These are phyloP conservation scores for Bruguiera sexangula DNA, from an alignment of 345 rosid species.

Conservation along the genomic window DNA sequence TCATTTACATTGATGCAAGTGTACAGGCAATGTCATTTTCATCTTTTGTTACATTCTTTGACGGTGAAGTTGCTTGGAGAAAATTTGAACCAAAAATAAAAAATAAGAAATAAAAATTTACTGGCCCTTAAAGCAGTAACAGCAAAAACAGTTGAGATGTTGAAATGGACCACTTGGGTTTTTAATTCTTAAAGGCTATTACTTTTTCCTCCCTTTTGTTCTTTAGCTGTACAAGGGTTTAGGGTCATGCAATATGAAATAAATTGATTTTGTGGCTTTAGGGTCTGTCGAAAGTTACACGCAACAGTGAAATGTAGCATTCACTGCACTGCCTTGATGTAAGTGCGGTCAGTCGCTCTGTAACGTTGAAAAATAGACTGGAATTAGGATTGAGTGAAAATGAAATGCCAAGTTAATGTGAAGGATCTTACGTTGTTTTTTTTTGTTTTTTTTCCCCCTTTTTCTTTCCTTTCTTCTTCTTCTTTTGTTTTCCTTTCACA, in stretches of 20 bases:
- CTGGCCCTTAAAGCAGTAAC: background rate
- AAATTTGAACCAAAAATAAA: background rate
- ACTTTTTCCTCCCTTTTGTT: too few relatives aligned
- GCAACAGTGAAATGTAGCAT: background rate
- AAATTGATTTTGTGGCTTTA: background rate
- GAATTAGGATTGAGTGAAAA: background rate
- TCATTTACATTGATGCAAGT: conserved; percentile 25
- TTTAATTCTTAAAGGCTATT: too few relatives aligned
- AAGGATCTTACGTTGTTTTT: background rate
- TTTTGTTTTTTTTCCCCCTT: background rate
- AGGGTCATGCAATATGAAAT: background rate
- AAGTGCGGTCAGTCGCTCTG: conserved; percentile 15
- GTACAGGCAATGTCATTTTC: conserved; percentile 39
- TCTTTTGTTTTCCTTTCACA: background rate
- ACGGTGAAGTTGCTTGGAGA: conserved; percentile 12
- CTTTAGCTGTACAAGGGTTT: background rate
- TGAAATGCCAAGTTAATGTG: too few relatives aligned
- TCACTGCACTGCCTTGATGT: conserved; percentile 12
- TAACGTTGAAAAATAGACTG: too few relatives aligned
- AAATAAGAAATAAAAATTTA: background rate
- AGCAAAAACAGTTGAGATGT: background rate
- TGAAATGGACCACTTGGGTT: background rate
- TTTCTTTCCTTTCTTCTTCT: background rate
- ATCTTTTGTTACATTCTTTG: conserved; percentile 18
- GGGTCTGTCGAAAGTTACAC: background rate